Conservation (phyloP, 352 stramenopile species). For the Phytopythium ostracodes region DNA sequence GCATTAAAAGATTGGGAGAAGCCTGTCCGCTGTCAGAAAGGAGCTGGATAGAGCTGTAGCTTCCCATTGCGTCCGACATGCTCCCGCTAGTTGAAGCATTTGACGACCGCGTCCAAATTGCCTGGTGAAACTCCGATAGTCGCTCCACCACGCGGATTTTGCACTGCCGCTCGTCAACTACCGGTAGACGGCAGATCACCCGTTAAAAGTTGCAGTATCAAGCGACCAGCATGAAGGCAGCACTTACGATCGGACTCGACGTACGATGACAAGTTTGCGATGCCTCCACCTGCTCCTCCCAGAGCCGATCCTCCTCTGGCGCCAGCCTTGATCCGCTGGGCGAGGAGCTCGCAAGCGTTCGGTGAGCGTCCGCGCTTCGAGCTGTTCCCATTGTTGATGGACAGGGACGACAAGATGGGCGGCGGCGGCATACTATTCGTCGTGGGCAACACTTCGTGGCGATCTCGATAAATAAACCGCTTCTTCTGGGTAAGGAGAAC, state of each 20-base stretch:
- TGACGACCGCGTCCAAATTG: constrained; percentile 47
- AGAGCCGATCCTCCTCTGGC: neutral
- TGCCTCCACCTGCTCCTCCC: constrained; percentile 12
- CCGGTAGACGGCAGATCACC: constrained; percentile 9
- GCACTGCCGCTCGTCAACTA: constrained; percentile 85
- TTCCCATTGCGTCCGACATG: neutral
- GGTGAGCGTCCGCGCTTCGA: constrained; percentile 55
- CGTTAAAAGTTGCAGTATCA: neutral
- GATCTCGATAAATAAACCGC: constrained; percentile 52
- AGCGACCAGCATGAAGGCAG: neutral
- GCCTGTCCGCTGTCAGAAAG: neutral
- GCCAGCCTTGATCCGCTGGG: constrained; percentile 10
- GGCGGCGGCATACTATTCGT: neutral
- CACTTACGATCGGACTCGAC: constrained; percentile 64
- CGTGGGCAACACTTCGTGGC: constrained; percentile 13
- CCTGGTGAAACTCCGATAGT: constrained; percentile 77
- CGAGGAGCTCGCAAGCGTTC: constrained; percentile 12
- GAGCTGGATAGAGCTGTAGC: neutral
- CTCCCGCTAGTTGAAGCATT: neutral
- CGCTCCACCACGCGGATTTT: constrained; percentile 87
- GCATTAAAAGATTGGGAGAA: neutral
- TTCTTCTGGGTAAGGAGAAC: constrained; percentile 46
- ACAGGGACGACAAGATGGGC: constrained; percentile 3
- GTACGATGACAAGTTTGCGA: constrained; percentile 53
- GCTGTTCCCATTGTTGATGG: constrained; percentile 8